Base-by-base conservation (phyloP, 352 stramenopile genomes). In the Chrysophaeum taylorii region DNA sequence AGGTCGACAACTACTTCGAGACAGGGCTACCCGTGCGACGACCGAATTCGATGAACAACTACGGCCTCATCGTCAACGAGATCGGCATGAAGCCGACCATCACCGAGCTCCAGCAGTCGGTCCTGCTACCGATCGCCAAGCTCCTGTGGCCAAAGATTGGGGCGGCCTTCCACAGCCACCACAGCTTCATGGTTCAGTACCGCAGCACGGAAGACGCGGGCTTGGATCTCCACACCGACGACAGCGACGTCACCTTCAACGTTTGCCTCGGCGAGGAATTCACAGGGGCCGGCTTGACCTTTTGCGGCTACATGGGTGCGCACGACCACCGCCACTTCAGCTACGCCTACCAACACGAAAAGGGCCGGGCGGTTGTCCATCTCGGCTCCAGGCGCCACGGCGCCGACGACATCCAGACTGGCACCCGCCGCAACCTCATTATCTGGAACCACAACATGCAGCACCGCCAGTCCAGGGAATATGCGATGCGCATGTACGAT, bases 141-240 rank as follows among this genome's bases (percentile, higher is more conserved):
- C 18, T 36, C 21, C 61, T 79, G 0, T 79, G 70, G 41, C 66
- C 71, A 18, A 21, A 62, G 1, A 23, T 77, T 63, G 18, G 16
- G 5, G 41, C 5, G 4, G 18, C 18, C 5, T 76, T 80, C 37
- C 68, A 80, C 52, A 33, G 67, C 53, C 75, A 80, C 71, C 75
- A 80, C 67, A 70, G 63, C 25, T 80, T 80, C 60, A 71, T 76
- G 33, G 73, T 80, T 12, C 57, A 74, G 43, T 80, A 80, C 64
- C 16, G 48, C 29, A 57, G 64, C 5, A 50, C 64, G 18, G 64
- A 78, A 64, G 74, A 76, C 68, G 66, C 68, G 23, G 57, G 71
- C 2, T 45, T 78, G 0, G 73, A 76, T 48, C 75, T 79, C 63
- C 73, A 78, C 57, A 61, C 60, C 14, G 74, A 79, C 53, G 74